Base-by-base conservation (phyloP, 2,329 filamentous ascomycete genomes). In the Fusarium oxysporum region DNA sequence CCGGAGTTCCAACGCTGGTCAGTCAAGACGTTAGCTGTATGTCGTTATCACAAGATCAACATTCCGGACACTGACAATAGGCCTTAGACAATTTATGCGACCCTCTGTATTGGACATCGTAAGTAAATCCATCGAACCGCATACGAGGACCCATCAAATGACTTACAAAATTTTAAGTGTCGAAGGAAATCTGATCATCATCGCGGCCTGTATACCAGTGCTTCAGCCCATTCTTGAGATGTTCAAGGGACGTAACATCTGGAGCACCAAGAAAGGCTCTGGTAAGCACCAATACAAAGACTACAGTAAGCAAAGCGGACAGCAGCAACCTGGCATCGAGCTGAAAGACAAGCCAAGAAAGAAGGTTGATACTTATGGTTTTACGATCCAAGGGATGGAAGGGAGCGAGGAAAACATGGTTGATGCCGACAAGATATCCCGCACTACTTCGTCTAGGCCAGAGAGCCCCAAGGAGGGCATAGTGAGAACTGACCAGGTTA, bases 111-210 rank as follows among this genome's bases (percentile, higher is more conserved):
- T 47, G 44, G 25, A 30, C 44, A 21, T 47, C 44, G 25, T 30
- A 30, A 47, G 44, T 30, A 8, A 47, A 28, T 8, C 7, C 23
- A 28, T 21, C 7, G 2, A 8, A 9, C 10, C 25, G 6, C 19
- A 14, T 9, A 28, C 25, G 0, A 14, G 3, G 5, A 28, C 6
- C n/a, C 11, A 21, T 13, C 17, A 13, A 12, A 12, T 25, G 2
- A 8, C 25, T 47, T 13, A 47, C 25, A 14, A 47, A 14, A 5
- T 6, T 30, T 0, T 1, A 47, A 47, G 44, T 30, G 19, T 47
- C 44, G 44, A 47, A 47, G 44, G 44, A 3, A 47, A 47, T 9
- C 17, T 21, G 5, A 47, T 47, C 8, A 47, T 30, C 5, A 30
- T 30, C 14, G 44, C 44, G 5, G 44, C 44, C 25, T 30, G 44